Evolutionary conservation across 179 eudicot genomes (phyloP).

Genomic region (Sideroxylon spinosum): DNA sequence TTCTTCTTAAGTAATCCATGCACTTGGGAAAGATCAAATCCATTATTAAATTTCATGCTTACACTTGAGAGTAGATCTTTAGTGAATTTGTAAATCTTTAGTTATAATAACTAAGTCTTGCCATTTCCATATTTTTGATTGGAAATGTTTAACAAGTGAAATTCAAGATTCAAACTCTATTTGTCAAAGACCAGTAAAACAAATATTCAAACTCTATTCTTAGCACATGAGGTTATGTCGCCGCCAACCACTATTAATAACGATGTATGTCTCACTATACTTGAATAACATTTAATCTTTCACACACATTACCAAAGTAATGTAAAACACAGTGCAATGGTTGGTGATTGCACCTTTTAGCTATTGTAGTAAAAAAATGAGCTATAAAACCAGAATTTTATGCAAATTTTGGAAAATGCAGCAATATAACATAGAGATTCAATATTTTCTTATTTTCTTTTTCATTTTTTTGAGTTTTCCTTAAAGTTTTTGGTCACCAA

Average conservation of each 20-base stretch:
- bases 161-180: background rate
- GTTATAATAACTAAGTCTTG: background rate
- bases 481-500: background rate
- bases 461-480: background rate
- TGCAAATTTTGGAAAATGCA: background rate
- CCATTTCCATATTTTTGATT: background rate
- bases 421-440: background rate
- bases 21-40: background rate
- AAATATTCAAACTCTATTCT: background rate
- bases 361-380: background rate
- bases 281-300: too few species aligned
- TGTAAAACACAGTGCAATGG: background rate
- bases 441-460: background rate
- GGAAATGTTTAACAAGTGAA: background rate
- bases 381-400: background rate
- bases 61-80: background rate
- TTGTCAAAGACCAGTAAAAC: too few species aligned
- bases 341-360: background rate
- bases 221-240: background rate
- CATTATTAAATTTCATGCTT: background rate
- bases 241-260: too few species aligned
- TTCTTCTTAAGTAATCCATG: background rate
- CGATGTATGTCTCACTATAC: background rate
- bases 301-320: background rate
- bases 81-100: background rate